Evolutionary conservation across 352 stramenopile genomes (phyloP), one percentile per base, ranked within the genome.

Genomic region (Peronospora farinosa): DNA sequence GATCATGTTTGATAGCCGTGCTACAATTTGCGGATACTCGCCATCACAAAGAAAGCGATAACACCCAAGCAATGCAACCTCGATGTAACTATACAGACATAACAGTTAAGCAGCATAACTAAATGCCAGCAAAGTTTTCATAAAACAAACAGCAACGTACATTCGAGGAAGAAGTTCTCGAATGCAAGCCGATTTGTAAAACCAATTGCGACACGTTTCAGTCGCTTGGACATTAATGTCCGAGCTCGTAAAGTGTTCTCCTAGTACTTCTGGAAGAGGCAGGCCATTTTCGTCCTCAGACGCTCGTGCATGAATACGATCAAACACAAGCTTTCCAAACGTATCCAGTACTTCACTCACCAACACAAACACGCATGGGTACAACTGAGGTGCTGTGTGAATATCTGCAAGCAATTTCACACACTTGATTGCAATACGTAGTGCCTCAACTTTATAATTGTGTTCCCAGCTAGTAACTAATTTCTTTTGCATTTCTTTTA

Each of bases 121-220:
- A 5, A n/a, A 6, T 28, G 7, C 3, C 5, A 40, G 7, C 19
- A 13, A 25, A 28, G 2, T 15, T 1, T 6, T 9, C 3, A 1
- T 3, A 25, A 19, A 45, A 25, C 23, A 0, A 32, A 30, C 31
- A 45, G 19, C 16, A n/a, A 54, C 58, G 49, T 78, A 95, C 70
- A 97, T 92, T 33, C 89, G 76, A 9, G 89, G 89, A 30, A 96
- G 61, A 16, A 97, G 75, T 49, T 96, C 88, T 38, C 88, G 80
- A 48, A 97, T 96, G 55, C 86, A 96, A 12, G 86, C 85, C 0
- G 84, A 95, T 67, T 97, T 97, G 78, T 96, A 96, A 47, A 97
- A 96, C 89, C 89, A 97, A 59, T 97, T 97, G 11, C 87, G 84
- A 17, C 84, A 95, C 17, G 84, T 97, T 60, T 96, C 89, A 11